A percentile compares a stretch with the other conserved stretches of the same genome.
Conservation (phyloP, 768 basidiomycete genomes). For the Mycena chlorophos region DNA sequence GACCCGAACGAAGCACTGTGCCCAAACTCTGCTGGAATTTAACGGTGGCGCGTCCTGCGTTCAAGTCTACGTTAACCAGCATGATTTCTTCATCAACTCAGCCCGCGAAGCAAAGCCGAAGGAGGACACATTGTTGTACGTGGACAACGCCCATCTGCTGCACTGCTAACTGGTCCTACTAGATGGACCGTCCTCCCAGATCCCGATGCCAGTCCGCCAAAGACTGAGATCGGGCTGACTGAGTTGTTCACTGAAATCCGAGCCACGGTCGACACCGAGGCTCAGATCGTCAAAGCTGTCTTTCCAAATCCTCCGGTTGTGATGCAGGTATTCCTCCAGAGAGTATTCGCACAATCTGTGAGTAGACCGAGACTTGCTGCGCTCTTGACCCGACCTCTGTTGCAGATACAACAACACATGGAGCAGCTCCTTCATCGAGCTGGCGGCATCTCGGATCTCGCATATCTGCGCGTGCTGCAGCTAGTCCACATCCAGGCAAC, state of each 20-base stretch:
- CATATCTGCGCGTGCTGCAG: conserved; percentile 88
- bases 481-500: conserved; percentile 82
- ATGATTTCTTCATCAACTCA: conserved; percentile 98
- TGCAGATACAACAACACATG: conserved; percentile 94
- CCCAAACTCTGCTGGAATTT: conserved; percentile 94
- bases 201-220: conserved; percentile 76
- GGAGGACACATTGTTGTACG: conserved; percentile 60
- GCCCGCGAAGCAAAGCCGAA: conserved; percentile 63
- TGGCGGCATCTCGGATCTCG: conserved; percentile 76
- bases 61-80: conserved; percentile 98
- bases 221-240: conserved; percentile 72
- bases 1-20: conserved; percentile 78
- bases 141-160: conserved; percentile 11
- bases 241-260: conserved; percentile 87
- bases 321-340: conserved; percentile 96
- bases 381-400: neutral
- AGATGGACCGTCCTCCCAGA: conserved; percentile 86
- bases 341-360: conserved; percentile 97
- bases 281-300: conserved; percentile 97
- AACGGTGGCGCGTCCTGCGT: conserved; percentile 97
- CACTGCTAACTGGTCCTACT: neutral
- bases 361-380: conserved; percentile 27
- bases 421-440: conserved; percentile 83
- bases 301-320: conserved; percentile 96
- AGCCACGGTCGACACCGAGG: conserved; percentile 89